Conservation (phyloP, 2,329 filamentous ascomycete genomes). For the Thielaviopsis euricoi region DNA sequence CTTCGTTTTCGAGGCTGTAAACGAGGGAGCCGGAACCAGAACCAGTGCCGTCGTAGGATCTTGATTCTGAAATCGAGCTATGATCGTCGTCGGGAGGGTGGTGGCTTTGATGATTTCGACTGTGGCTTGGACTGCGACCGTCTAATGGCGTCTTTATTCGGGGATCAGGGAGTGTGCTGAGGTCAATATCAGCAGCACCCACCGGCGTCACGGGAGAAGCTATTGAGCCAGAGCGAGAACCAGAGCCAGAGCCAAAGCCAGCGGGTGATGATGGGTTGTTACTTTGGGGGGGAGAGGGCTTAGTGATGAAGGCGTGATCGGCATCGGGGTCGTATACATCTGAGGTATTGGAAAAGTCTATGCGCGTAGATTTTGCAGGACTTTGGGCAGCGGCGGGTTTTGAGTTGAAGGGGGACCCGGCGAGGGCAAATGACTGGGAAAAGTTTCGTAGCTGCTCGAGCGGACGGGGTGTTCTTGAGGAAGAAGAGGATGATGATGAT, state of each 20-base stretch:
- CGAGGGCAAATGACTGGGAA: constrained; percentile 8
- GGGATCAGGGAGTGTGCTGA: constrained; percentile 55
- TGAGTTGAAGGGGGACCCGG: not conserved
- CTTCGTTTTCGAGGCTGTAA: constrained; percentile 44
- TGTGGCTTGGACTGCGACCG: constrained; percentile 12
- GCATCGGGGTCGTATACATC: constrained; percentile 11
- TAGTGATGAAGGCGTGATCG: constrained; percentile 1
- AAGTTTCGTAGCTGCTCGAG: constrained; percentile 8
- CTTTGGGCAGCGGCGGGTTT: not conserved
- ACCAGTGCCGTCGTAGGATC: not conserved
- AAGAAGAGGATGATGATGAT: constrained; percentile 1
- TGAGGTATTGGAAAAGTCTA: constrained; percentile 4
- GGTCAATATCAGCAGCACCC: constrained; percentile 33
- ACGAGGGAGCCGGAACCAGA: not conserved
- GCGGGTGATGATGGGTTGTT: not conserved
- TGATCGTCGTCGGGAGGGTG: constrained; percentile 17
- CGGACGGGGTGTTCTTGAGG: constrained; percentile 7
- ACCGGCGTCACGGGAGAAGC: constrained; percentile 20
- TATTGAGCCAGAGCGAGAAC: constrained; percentile 1
- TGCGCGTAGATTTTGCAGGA: constrained; percentile 1
- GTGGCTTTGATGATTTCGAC: not conserved
- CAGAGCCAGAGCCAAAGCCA: not conserved
- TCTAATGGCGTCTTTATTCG: constrained; percentile 36
- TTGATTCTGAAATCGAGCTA: constrained; percentile 13
- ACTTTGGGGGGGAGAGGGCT: not conserved